Evolutionary conservation across 306 rosid genomes (phyloP).

Genomic region (Betula pendula): DNA sequence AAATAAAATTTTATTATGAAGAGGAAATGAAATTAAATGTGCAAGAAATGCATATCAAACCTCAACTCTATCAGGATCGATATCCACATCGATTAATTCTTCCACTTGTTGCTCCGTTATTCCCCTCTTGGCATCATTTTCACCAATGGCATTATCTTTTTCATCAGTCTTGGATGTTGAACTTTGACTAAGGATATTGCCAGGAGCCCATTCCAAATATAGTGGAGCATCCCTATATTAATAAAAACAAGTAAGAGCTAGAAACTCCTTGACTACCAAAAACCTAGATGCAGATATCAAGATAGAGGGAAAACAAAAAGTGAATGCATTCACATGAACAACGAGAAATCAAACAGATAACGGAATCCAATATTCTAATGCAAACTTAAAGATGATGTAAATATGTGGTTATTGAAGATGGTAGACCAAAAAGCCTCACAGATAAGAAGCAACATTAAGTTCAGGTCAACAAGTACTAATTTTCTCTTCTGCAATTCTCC

Average conservation of each 20-base stretch:
- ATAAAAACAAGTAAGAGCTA: slow-evolving; percentile 22
- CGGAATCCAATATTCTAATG: not conserved
- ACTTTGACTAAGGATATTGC: slow-evolving; percentile 57
- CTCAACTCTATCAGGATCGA: slow-evolving; percentile 92
- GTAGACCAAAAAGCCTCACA: not conserved
- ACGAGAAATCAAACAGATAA: not conserved
- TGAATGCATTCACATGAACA: not conserved
- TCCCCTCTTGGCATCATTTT: slow-evolving; percentile 62
- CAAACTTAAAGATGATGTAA: not conserved
- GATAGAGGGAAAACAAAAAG: not conserved
- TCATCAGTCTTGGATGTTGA: slow-evolving; percentile 44
- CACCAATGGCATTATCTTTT: slow-evolving; percentile 45
- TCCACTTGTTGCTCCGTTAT: slow-evolving; percentile 62
- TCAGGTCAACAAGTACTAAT: not conserved
- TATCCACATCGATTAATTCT: slow-evolving; percentile 59
- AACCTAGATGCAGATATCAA: not conserved
- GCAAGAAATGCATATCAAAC: slow-evolving; percentile 42
- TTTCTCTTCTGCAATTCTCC: not conserved
- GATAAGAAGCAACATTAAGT: not conserved
- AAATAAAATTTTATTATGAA: not conserved
- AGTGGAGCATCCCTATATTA: slow-evolving; percentile 78
- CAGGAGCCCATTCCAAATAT: slow-evolving; percentile 97
- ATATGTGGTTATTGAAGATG: not conserved
- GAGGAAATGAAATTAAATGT: not conserved
- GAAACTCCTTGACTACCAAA: slow-evolving; percentile 15